Percentiles rank a stretch among this genome's conserved stretches.
Conservation (phyloP, 1,284 basidiomycete genomes). For the Amylostereum areolatum region DNA sequence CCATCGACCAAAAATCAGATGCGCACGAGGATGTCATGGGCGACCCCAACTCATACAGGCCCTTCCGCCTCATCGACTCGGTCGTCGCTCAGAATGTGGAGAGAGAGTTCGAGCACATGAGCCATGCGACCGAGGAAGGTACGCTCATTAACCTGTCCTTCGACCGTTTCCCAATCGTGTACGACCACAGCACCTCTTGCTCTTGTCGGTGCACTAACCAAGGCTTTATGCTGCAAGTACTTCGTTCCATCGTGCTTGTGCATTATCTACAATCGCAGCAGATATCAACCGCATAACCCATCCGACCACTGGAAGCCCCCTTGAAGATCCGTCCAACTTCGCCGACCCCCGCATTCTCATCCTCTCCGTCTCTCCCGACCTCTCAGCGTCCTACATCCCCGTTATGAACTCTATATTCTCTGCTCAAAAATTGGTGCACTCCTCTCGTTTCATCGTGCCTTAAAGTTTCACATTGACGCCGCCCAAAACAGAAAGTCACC, state of each 20-base stretch:
- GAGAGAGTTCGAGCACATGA: constrained; percentile 53
- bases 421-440: constrained; percentile 86
- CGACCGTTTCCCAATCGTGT: constrained; percentile 4
- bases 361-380: constrained; percentile 87
- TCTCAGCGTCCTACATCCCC: constrained; percentile 87
- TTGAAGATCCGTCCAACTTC: constrained; percentile 37
- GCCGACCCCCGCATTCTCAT: constrained; percentile 84
- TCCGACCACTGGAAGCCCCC: constrained; percentile 23
- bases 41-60: constrained; percentile 78
- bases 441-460: constrained; percentile 3
- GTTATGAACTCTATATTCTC: constrained; percentile 99
- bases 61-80: constrained; percentile 72
- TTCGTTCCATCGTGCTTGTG: background rate
- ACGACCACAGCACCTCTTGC: constrained; percentile 50
- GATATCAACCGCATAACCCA: constrained; percentile 80
- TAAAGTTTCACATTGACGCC: background rate
- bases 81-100: constrained; percentile 60
- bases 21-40: constrained; percentile 33
- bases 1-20: constrained; percentile 36
- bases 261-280: constrained; percentile 24
- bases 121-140: constrained; percentile 45
- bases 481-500: constrained; percentile 87
- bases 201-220: constrained; percentile 83
- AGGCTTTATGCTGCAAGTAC: constrained; percentile 81
- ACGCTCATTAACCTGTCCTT: constrained; percentile 12